Evolutionary conservation across 805 yeast species (phyloP), one percentile per base, ranked within the genome.

Genomic region (Candida easanensis): DNA sequence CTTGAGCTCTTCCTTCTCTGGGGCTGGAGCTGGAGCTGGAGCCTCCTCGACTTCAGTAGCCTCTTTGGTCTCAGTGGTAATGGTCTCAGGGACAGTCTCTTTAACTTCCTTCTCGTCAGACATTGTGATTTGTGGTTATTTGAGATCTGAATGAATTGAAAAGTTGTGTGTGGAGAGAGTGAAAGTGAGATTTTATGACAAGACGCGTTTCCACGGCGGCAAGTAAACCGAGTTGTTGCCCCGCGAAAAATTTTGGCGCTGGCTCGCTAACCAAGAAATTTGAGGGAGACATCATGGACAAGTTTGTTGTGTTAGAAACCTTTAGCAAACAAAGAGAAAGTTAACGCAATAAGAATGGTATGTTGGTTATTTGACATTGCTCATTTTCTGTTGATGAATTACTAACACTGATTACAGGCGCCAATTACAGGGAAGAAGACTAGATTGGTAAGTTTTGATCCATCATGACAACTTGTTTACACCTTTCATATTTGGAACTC

Each of bases 391-490:
- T 9, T 23, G 11, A 8, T 23, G 26, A 23, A 23, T 8, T 18
- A 36, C 39, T 36, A 36, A 39, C 42, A 50, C 44, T 15, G 9
- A 2, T 4, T 5, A 3, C 35, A 53, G 64, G 54, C 50, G 2
- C 42, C 54, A 23, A 40, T 45, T 28, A 54, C 55, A 7, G 65
- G 73, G 36, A 73, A 68, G 51, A 73, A 71, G 51, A 69, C 77
- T 36, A 70, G 70, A 56, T 61, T 76, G 60, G 71, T 66, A 56
- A 46, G 69, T 61, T 20, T 9, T 19, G n/a, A 32, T 18, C 15
- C 23, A 19, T 32, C 35, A 32, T 23, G 26, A 9, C 11, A 9
- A 23, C 26, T 23, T 23, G 11, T 23, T 9, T 9, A 23, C n/a
- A n/a, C n/a, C n/a, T n/a, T n/a, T n/a, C n/a, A n/a, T n/a, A n/a